A percentile compares a stretch with the other conserved stretches of the same genome.
phyloP scores from a whole-genome alignment of 2,329 filamentous ascomycete species.

The Sphaerulina musiva region DNA sequence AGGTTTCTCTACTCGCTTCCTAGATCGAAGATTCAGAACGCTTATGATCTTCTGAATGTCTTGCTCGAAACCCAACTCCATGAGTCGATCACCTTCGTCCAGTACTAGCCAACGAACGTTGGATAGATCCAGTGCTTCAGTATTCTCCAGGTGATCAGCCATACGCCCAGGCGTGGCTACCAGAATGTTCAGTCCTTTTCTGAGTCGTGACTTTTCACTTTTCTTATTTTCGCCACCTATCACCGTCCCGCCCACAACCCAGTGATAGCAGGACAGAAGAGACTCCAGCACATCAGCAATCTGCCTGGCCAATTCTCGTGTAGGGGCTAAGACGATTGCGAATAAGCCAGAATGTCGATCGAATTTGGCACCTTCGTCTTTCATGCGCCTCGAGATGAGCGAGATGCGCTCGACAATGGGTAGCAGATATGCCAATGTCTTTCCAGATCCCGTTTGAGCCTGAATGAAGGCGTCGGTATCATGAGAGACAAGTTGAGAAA shows the following conservation, averaged over 20 bases:
- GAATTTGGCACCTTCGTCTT: slow-evolving; percentile 45
- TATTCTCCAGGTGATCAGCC: slow-evolving; percentile 87
- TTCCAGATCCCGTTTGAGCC: slow-evolving; percentile 94
- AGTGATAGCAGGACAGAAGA: slow-evolving; percentile 80
- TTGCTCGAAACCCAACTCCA: slow-evolving; percentile 96
- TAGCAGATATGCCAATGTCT: slow-evolving; percentile 90
- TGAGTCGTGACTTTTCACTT: slow-evolving; percentile 82
- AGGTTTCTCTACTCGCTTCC: slow-evolving; percentile 54
- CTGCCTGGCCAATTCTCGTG: slow-evolving; percentile 88
- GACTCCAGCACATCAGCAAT: slow-evolving; percentile 82
- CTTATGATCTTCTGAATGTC: slow-evolving; percentile 83
- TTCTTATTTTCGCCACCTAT: slow-evolving; percentile 67
- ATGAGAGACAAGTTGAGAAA: slow-evolving; percentile 70
- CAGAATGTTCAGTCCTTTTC: slow-evolving; percentile 92
- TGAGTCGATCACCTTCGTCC: slow-evolving; percentile 94
- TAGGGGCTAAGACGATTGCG: slow-evolving; percentile 88
- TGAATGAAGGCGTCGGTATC: slow-evolving; percentile 92
- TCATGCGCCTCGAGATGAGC: slow-evolving; percentile 55
- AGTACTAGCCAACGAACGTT: slow-evolving; percentile 89
- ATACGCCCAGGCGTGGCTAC: slow-evolving; percentile 90
- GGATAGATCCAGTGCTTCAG: slow-evolving; percentile 77
- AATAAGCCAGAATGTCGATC: slow-evolving; percentile 85
- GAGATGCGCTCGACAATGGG: slow-evolving; percentile 87
- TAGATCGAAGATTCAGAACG: slow-evolving; percentile 62
- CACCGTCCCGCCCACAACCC: slow-evolving; percentile 86